These are phyloP conservation scores for Diaporthe ampelina DNA, from an alignment of 2,329 filamentous ascomycete species.

Conservation along the genomic window DNA sequence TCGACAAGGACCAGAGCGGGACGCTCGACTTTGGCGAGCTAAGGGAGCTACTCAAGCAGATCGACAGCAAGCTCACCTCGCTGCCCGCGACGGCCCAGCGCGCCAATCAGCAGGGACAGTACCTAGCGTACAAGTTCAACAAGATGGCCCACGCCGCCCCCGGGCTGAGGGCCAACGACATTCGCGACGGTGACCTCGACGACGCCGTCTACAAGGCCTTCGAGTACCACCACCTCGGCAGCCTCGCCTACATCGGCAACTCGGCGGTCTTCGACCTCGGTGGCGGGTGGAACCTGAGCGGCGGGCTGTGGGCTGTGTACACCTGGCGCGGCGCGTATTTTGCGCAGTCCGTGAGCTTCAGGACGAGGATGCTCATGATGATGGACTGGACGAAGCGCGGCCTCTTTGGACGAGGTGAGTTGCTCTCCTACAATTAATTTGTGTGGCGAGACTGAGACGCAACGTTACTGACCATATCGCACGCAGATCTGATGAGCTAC, in stretches of 20 bases:
- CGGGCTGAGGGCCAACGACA: constrained; percentile 82
- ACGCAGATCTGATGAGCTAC: constrained; percentile 54
- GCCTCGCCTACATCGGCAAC: constrained; percentile 94
- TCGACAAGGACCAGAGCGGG: constrained; percentile 93
- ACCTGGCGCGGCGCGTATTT: constrained; percentile 98
- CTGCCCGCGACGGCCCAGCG: constrained; percentile 96
- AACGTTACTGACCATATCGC: constrained; percentile 30
- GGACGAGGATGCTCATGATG: constrained; percentile 88
- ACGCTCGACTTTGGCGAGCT: constrained; percentile 96
- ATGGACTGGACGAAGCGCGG: constrained; percentile 99
- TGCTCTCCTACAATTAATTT: constrained; percentile 41
- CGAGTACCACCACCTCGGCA: constrained; percentile 92
- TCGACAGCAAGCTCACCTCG: constrained; percentile 94
- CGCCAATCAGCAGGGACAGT: constrained; percentile 94
- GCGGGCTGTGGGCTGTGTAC: constrained; percentile 93
- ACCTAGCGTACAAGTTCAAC: constrained; percentile 94
- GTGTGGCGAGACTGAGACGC: neutral
- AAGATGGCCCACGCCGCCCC: constrained; percentile 84
- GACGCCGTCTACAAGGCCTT: constrained; percentile 95
- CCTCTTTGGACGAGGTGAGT: constrained; percentile 92
- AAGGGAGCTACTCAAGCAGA: constrained; percentile 87
- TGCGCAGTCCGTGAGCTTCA: constrained; percentile 93
- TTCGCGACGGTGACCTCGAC: constrained; percentile 91
- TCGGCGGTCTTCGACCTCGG: constrained; percentile 93
- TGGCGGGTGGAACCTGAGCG: constrained; percentile 81